Evolutionary conservation across 2,329 filamentous ascomycete species (phyloP).

Genomic region (Talaromyces islandicus): DNA sequence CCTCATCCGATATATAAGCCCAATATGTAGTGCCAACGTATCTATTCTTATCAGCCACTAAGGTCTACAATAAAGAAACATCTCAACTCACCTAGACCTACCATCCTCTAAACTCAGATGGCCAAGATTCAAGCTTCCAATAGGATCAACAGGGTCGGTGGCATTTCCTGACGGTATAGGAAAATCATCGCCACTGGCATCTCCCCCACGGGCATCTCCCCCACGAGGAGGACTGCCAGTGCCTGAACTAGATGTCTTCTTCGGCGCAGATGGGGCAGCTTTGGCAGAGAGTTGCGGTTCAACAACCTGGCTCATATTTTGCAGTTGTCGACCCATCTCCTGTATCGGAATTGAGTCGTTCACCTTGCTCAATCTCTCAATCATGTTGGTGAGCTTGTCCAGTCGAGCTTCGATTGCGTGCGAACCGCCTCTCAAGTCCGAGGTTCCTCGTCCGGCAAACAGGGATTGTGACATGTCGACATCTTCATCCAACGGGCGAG

Average conservation of each 20-base stretch:
- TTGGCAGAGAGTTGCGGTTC: slow-evolving; percentile 4
- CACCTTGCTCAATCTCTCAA: slow-evolving; percentile 36
- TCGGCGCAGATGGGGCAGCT: slow-evolving; percentile 9
- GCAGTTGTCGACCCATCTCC: slow-evolving; percentile 9
- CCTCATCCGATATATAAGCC: slow-evolving; percentile 41
- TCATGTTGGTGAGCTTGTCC: slow-evolving; percentile 39
- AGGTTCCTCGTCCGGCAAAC: slow-evolving; percentile 22
- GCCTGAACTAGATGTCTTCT: slow-evolving; percentile 15
- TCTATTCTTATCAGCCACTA: slow-evolving; percentile 18
- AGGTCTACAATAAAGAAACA: not conserved
- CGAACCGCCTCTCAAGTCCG: slow-evolving; percentile 22
- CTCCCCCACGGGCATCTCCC: slow-evolving; percentile 26
- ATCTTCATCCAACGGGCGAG: slow-evolving; percentile 23
- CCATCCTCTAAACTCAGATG: slow-evolving; percentile 40
- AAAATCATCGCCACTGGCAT: slow-evolving; percentile 35
- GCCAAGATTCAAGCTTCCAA: slow-evolving; percentile 35
- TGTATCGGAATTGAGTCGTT: slow-evolving; percentile 18
- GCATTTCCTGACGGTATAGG: slow-evolving; percentile 36
- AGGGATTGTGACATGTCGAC: slow-evolving; percentile 28
- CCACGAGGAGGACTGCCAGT: slow-evolving; percentile 28
- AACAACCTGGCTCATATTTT: slow-evolving; percentile 6
- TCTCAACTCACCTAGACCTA: slow-evolving; percentile 23
- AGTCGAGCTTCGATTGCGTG: slow-evolving; percentile 39
- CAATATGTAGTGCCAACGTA: slow-evolving; percentile 42
- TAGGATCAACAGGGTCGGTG: slow-evolving; percentile 37